A percentile compares a stretch with the other conserved stretches of the same genome.
These are phyloP conservation scores for Trichoderma sp. DNA, from an alignment of 2,329 filamentous ascomycete species.

Conservation along the genomic window DNA sequence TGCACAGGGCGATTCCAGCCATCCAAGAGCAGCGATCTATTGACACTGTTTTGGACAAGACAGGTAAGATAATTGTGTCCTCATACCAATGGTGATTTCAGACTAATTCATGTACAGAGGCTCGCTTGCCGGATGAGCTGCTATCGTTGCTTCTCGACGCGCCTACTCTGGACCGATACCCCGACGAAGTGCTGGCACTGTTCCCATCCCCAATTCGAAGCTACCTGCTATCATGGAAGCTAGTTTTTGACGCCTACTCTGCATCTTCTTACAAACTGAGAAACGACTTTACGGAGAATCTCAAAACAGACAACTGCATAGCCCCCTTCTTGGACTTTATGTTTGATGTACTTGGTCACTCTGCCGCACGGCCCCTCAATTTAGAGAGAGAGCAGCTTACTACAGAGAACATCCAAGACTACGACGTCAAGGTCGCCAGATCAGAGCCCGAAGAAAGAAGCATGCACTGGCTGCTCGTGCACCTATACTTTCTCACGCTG, in stretches of 20 bases:
- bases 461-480: conserved; percentile 79
- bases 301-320: conserved; percentile 74
- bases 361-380: conserved; percentile 70
- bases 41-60: conserved; percentile 72
- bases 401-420: conserved; percentile 55
- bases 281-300: conserved; percentile 73
- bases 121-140: conserved; percentile 78
- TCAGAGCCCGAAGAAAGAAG: conserved; percentile 68
- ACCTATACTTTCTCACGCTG: conserved; percentile 82
- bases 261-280: conserved; percentile 80
- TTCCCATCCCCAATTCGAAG: conserved; percentile 72
- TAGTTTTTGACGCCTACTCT: conserved; percentile 83
- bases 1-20: conserved; percentile 77
- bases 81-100: rapidly evolving
- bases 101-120: conserved; percentile 43
- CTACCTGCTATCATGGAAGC: conserved; percentile 86
- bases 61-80: conserved; percentile 40
- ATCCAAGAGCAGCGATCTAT: conserved; percentile 81
- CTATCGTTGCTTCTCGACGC: conserved; percentile 80
- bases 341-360: conserved; percentile 83
- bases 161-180: conserved; percentile 68
- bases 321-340: conserved; percentile 72
- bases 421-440: conserved; percentile 54
- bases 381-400: conserved; percentile 68
- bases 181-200: conserved; percentile 64